Base-by-base conservation (phyloP, 192 early-diverging fungal species). In the Coemansia sp. region DNA sequence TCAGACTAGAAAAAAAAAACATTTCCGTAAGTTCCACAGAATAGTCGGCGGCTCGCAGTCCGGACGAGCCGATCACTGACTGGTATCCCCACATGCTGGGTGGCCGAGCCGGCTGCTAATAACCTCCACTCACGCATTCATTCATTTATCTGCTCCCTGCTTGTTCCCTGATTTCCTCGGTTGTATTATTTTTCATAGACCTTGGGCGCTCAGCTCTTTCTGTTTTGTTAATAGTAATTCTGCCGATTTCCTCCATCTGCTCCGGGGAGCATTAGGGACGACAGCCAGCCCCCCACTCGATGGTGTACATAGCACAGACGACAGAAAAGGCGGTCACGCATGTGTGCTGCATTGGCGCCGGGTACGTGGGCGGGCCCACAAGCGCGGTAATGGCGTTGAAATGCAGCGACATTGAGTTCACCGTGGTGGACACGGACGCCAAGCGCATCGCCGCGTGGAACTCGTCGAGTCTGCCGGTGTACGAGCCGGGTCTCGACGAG, bases 341-440 rank as follows among this genome's bases (percentile, higher is more conserved):
- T 75, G 94, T 97, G 59, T 95, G 94, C 85, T 97, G 93, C 75
- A 91, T 97, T 73, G 95, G 95, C 64, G 95, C 95, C 63, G 95
- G 95, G 59, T 97, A 97, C 83, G 94, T 97, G 49, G 95, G 95
- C 71, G 95, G 94, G 22, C 94, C 95, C 8, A 94, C 94, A 5
- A 91, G 92, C 77, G 89, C 94, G 65, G 94, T 98, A 64, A 95
- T 98, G 66, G 92, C 94, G 12, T 88, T 83, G 71, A 93, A 94
- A 75, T 95, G 94, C 83, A 93, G 88, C 20, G 83, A 90, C 44
- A 85, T 96, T 74, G 87, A 94, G 65, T 93, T 98, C 50, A 95
- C 94, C 8, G 94, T 98, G 60, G 94, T 94, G 16, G 94, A 95
- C 76, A 86, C 88, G 65, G 92, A 91, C 78, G 78, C 85, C 53